Percentiles rank a stretch among this genome's conserved stretches.
These are phyloP conservation scores for Trifolium fragiferum DNA, from an alignment of 306 rosid species.

Conservation along the genomic window DNA sequence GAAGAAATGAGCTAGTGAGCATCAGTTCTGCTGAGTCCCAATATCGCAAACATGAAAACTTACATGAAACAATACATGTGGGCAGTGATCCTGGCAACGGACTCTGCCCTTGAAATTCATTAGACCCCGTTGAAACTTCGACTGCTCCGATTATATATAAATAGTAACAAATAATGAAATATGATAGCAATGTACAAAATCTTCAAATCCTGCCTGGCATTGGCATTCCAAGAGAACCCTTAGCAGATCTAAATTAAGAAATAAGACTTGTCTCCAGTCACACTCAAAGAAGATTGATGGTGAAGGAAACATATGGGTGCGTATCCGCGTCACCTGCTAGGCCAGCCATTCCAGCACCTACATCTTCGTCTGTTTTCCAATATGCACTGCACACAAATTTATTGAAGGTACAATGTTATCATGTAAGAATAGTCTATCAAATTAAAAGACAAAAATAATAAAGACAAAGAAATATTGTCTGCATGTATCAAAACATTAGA, in stretches of 20 bases:
- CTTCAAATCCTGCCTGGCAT: conserved; percentile 48
- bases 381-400: conserved; percentile 59
- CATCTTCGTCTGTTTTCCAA: conserved; percentile 86
- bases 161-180: conserved; percentile 52
- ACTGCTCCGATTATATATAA: conserved; percentile 49
- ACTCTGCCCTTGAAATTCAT: conserved; percentile 27
- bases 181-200: conserved; percentile 56
- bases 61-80: conserved; percentile 32
- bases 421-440: conserved; percentile 15
- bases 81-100: conserved; percentile 35
- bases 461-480: not conserved
- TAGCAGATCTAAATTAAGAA: conserved; percentile 38
- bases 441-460: not conserved
- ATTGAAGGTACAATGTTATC: conserved; percentile 26
- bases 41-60: conserved; percentile 34
- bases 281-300: conserved; percentile 69
- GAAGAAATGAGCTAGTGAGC: conserved; percentile 23
- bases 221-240: conserved; percentile 48
- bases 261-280: conserved; percentile 21
- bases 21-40: conserved; percentile 31
- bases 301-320: conserved; percentile 86
- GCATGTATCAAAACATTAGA: not conserved
- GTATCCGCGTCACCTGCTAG: conserved; percentile 78
- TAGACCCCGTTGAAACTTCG: conserved; percentile 42
- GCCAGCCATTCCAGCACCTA: conserved; percentile 78